Base-by-base conservation (phyloP, 352 stramenopile species). In the Globisporangium middletonii region DNA sequence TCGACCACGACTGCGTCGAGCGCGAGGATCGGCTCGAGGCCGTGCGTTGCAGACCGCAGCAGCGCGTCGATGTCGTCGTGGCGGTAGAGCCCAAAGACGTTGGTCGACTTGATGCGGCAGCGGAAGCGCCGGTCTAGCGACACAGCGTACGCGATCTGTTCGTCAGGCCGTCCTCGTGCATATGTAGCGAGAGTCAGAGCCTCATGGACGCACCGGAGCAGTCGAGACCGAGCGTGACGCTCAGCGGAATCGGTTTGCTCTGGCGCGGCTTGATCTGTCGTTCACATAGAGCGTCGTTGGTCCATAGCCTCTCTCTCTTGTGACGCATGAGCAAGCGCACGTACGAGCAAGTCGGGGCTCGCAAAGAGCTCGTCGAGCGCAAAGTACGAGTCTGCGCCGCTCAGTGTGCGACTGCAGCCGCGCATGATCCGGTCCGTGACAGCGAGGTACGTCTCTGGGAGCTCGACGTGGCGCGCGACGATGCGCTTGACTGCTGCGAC, bases 401-500 rank as follows among this genome's bases (percentile, higher is more conserved):
- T 91, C 46, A 89, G 77, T 26, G 79, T 92, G 42, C 82, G 82
- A 52, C 75, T 89, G 64, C 82, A 89, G 8, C 73, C 68, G 15
- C 82, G 72, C 75, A 89, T 83, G 62, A 92, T 64, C 19, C 78
- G 74, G 62, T 90, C 78, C 4, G 75, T 74, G 38, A 86, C 63
- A 6, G 68, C 61, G 19, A 89, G 62, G 50, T 66, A 71, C 26
- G 68, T 68, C 28, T 83, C 70, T 0, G 77, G 68, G 28, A 80
- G 63, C 45, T 72, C 59, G 15, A 77, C 71, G 55, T 86, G 67
- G 4, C 63, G 66, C 3, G 61, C 59, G 1, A 89, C 82, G 49
- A 92, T 89, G 33, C 75, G 81, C 60, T 92, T 92, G 54, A 89
- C 74, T 2, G 81, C 77, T 1, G 77, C 81, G 41, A 89, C 78